Evolutionary conservation across 176 grass and related monocot species (phyloP).

Genomic region (Zoysia japonica): DNA sequence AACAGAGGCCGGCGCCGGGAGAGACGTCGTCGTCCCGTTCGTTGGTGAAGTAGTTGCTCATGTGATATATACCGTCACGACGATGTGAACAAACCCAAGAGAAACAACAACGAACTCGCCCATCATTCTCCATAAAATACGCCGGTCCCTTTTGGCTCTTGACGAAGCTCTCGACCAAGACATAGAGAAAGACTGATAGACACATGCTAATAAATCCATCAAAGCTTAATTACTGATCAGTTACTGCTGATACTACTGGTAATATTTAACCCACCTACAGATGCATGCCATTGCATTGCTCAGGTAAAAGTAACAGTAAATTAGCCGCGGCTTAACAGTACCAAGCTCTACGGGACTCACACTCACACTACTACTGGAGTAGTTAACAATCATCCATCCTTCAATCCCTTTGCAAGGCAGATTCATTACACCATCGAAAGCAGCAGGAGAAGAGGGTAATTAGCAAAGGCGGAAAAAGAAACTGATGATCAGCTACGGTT

Average conservation of each 20-base stretch:
- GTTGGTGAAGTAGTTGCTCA: conserved; percentile 51
- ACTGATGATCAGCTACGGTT: conserved; percentile 40
- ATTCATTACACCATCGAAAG: conserved; percentile 18
- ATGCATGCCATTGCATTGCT: conserved; percentile 14
- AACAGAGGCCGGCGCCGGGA: conserved; percentile 7
- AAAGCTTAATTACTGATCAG: conserved; percentile 15
- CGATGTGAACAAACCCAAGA: conserved; percentile 30
- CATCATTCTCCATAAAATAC: conserved; percentile 59
- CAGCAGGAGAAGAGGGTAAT: conserved; percentile 21
- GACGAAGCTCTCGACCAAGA: conserved; percentile 26
- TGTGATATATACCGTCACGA: conserved; percentile 34
- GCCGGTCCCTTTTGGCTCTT: conserved; percentile 2
- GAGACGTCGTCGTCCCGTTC: neutral
- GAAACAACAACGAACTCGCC: conserved; percentile 48
- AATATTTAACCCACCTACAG: conserved; percentile 7
- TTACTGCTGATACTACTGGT: neutral
- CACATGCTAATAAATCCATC: conserved; percentile 26
- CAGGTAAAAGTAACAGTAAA: conserved; percentile 6
- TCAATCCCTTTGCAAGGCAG: conserved; percentile 21
- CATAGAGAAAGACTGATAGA: conserved; percentile 23
- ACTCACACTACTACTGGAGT: conserved; percentile 17
- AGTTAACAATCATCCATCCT: conserved; percentile 6
- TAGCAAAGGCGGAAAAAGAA: conserved; percentile 8
- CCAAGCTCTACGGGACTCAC: neutral
- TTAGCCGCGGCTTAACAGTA: conserved; percentile 23